These are phyloP conservation scores for Stylonectria norvegica DNA, from an alignment of 2,329 filamentous ascomycete species.

Conservation along the genomic window DNA sequence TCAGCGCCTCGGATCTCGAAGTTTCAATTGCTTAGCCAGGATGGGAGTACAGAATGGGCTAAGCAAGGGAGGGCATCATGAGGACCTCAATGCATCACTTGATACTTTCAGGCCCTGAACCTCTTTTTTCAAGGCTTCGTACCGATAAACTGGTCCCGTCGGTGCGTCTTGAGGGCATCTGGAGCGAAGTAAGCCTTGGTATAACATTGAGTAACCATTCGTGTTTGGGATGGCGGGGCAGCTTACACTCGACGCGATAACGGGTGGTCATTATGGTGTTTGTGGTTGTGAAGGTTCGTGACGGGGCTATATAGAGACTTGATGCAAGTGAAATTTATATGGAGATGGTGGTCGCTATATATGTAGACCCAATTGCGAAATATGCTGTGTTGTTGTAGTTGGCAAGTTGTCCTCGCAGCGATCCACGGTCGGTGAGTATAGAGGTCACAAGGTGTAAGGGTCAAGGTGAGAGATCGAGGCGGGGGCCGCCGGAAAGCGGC, in stretches of 20 bases:
- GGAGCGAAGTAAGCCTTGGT: slow-evolving; percentile 18
- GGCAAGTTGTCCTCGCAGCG: no score
- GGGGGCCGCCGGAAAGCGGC: no score
- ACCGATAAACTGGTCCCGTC: slow-evolving; percentile 86
- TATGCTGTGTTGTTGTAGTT: no score
- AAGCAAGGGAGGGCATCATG: slow-evolving; percentile 4
- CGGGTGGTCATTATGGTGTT: slow-evolving; percentile 53
- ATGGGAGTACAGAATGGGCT: slow-evolving; percentile 1
- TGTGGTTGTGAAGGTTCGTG: slow-evolving; percentile 3
- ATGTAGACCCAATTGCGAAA: no score
- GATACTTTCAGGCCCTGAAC: background rate
- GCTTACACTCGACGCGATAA: slow-evolving; percentile 72
- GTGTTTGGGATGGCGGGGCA: slow-evolving; percentile 3
- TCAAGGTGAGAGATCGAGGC: no score
- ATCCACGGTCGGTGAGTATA: no score
- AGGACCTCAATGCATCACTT: background rate
- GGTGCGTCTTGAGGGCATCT: slow-evolving; percentile 75
- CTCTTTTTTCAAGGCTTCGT: slow-evolving; percentile 18
- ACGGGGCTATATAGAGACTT: no score
- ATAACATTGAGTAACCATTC: slow-evolving; percentile 9
- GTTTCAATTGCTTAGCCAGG: background rate
- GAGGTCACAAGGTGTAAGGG: no score
- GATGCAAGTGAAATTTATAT: no score
- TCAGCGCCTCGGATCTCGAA: no score
- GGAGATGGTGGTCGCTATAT: no score